Conservation (phyloP, 768 basidiomycete genomes). For the Asterophora parasitica region DNA sequence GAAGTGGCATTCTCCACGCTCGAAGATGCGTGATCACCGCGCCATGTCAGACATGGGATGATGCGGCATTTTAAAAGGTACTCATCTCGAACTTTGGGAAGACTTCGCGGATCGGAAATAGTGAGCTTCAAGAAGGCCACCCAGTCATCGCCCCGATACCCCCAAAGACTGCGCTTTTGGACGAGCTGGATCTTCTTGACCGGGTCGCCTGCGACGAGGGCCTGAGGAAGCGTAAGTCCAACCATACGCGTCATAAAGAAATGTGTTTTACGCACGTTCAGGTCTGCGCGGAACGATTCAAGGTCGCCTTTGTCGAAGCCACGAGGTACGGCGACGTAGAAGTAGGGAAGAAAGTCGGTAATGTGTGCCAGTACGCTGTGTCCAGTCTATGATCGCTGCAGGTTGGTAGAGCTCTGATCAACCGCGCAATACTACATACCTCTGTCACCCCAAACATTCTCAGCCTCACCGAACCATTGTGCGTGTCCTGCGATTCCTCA, state of each 20-base stretch:
- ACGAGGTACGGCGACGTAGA: constrained; percentile 83
- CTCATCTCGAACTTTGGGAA: constrained; percentile 93
- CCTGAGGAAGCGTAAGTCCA: constrained; percentile 21
- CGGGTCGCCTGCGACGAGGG: constrained; percentile 25
- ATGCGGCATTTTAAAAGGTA: constrained; percentile 20
- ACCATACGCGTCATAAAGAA: background rate
- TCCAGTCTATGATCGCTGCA: constrained; percentile 48
- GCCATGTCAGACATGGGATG: constrained; percentile 10
- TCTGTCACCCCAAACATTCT: constrained; percentile 92
- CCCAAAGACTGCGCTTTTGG: constrained; percentile 75
- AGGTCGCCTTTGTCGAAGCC: constrained; percentile 74
- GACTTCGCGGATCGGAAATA: constrained; percentile 60
- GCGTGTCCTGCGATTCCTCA: constrained; percentile 53
- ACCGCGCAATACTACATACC: constrained; percentile 38
- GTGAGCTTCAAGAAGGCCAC: constrained; percentile 84
- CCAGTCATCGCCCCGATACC: constrained; percentile 78
- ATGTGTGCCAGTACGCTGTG: constrained; percentile 87
- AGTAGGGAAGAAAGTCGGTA: constrained; percentile 84
- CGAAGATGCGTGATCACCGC: constrained; percentile 53
- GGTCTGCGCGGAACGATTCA: constrained; percentile 52
- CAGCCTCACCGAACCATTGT: constrained; percentile 35
- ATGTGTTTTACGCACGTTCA: constrained; percentile 59
- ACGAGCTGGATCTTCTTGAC: constrained; percentile 56
- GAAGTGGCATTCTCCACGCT: constrained; percentile 68
- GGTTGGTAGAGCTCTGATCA: background rate